These are phyloP conservation scores for Salvia splendens DNA, from an alignment of 257 asterid species.

Conservation along the genomic window DNA sequence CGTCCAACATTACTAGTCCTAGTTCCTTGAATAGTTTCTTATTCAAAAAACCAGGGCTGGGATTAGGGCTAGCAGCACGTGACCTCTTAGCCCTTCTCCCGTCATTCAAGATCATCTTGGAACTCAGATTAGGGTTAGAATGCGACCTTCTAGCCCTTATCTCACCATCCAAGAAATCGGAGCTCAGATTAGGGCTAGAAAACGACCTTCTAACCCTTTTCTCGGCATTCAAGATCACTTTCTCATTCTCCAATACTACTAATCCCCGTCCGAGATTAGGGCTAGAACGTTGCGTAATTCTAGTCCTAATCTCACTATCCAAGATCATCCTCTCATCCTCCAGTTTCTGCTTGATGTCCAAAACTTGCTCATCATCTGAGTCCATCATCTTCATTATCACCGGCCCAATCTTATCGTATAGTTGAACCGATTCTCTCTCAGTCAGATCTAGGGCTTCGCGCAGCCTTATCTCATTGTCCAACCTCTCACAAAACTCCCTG, in stretches of 20 bases:
- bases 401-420: slow-evolving; percentile 45
- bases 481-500: slow-evolving; percentile 50
- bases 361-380: slow-evolving; percentile 57
- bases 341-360: slow-evolving; percentile 54
- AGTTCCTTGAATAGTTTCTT: neutral
- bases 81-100: neutral
- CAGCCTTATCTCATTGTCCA: slow-evolving; percentile 57
- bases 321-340: slow-evolving; percentile 50
- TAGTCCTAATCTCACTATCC: neutral
- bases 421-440: slow-evolving; percentile 45
- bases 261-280: neutral
- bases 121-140: slow-evolving; percentile 41
- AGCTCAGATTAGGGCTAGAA: too few relatives aligned
- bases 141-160: slow-evolving; percentile 37
- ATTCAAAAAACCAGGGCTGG: neutral
- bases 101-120: slow-evolving; percentile 20
- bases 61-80: neutral
- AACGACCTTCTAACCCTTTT: too few relatives aligned
- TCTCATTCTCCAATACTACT: neutral
- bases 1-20: neutral
- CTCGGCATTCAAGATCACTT: neutral
- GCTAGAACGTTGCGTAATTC: neutral
- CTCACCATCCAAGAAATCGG: neutral
- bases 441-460: slow-evolving; percentile 47
- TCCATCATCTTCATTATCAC: slow-evolving; percentile 38